A percentile compares a stretch with the other conserved stretches of the same genome.
These are phyloP conservation scores for Tilletia walkeri DNA, from an alignment of 1,284 basidiomycete species.

Conservation along the genomic window DNA sequence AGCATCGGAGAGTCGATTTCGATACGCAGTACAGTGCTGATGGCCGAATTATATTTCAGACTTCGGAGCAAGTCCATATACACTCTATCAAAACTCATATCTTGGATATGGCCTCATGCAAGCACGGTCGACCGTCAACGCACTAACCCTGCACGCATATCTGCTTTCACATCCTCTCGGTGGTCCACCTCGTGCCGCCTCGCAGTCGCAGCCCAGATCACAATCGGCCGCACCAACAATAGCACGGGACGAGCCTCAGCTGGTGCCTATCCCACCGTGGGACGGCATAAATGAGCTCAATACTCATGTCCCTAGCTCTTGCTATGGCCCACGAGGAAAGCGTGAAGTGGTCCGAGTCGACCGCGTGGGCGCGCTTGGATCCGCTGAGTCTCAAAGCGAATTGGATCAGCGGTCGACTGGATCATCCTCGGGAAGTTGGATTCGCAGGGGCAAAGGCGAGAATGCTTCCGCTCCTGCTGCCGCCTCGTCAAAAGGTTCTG, in stretches of 20 bases:
- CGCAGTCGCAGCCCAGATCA: slow-evolving; percentile 9
- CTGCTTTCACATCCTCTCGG: slow-evolving; percentile 57
- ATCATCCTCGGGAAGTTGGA: background rate
- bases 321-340: slow-evolving; percentile 63
- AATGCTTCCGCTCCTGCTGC: background rate
- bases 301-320: slow-evolving; percentile 69
- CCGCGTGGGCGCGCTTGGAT: slow-evolving; percentile 65
- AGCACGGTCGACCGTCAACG: slow-evolving; percentile 80
- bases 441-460: background rate
- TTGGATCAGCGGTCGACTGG: background rate
- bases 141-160: slow-evolving; percentile 82
- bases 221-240: background rate
- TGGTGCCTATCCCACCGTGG: slow-evolving; percentile 24
- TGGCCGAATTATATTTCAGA: slow-evolving; percentile 13
- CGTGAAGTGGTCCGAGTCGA: slow-evolving; percentile 68
- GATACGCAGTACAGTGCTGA: background rate
- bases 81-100: slow-evolving; percentile 54
- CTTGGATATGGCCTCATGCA: slow-evolving; percentile 94
- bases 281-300: slow-evolving; percentile 53
- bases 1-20: background rate
- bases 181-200: slow-evolving; percentile 18
- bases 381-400: slow-evolving; percentile 58
- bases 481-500: background rate
- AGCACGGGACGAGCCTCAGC: slow-evolving; percentile 8
- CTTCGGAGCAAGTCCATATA: slow-evolving; percentile 45